Conservation (phyloP, 108 stramenopile species). For the Craspedostauros australis region DNA sequence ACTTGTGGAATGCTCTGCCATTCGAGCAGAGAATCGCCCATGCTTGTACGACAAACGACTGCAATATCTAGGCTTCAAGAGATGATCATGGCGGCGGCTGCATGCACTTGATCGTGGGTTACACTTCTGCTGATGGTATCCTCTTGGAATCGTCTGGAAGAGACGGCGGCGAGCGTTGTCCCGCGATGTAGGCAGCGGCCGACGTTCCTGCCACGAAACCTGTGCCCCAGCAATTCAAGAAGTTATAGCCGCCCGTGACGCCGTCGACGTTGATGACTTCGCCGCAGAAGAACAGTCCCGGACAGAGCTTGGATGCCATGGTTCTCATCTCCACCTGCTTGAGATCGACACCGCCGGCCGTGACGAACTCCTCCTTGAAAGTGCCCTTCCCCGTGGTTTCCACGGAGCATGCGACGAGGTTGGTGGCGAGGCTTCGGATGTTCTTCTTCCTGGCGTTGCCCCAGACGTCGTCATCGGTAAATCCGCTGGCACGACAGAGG, state of each 20-base stretch:
- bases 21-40: too few relatives aligned
- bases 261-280: slow-evolving; percentile 88
- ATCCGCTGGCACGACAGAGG: slow-evolving; percentile 42
- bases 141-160: too few relatives aligned
- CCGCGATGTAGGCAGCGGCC: slow-evolving; percentile 17
- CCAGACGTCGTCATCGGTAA: slow-evolving; percentile 46
- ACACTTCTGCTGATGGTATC: too few relatives aligned
- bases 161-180: background rate
- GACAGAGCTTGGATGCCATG: slow-evolving; percentile 65
- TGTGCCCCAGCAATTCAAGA: slow-evolving; percentile 86
- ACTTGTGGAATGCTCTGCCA: too few relatives aligned
- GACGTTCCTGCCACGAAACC: slow-evolving; percentile 70
- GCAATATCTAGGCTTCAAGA: too few relatives aligned
- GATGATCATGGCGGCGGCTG: too few relatives aligned
- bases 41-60: too few relatives aligned
- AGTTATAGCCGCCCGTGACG: slow-evolving; percentile 87
- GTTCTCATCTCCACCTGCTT: slow-evolving; percentile 76
- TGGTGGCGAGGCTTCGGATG: slow-evolving; percentile 47
- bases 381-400: slow-evolving; percentile 69
- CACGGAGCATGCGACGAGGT: slow-evolving; percentile 46
- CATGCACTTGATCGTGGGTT: too few relatives aligned
- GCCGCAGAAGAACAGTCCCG: slow-evolving; percentile 77
- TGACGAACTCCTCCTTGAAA: slow-evolving; percentile 95
- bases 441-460: slow-evolving; percentile 58
- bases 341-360: slow-evolving; percentile 77